These are phyloP conservation scores for Xylariaceae sp. DNA, from an alignment of 2,329 filamentous ascomycete genomes.

Conservation along the genomic window DNA sequence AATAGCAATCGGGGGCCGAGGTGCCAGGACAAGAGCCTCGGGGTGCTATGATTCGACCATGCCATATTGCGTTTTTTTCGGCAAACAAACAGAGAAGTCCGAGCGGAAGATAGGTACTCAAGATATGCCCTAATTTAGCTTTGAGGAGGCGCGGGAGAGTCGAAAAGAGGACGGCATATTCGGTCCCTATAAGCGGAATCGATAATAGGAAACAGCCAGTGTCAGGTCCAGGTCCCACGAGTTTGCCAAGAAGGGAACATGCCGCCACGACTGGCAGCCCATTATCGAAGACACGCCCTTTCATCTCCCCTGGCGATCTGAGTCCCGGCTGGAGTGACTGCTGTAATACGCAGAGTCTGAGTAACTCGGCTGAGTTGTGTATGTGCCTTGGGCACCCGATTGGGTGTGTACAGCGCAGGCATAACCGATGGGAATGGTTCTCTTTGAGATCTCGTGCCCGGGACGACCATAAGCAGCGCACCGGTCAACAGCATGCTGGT, in stretches of 20 bases:
- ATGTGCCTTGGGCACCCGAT: slow-evolving; percentile 34
- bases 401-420: slow-evolving; percentile 57
- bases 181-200: slow-evolving; percentile 43
- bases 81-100: neutral
- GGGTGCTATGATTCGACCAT: slow-evolving; percentile 16
- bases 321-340: slow-evolving; percentile 41
- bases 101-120: slow-evolving; percentile 6
- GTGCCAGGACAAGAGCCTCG: neutral
- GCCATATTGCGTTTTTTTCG: slow-evolving; percentile 20
- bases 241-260: slow-evolving; percentile 35
- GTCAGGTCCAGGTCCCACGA: slow-evolving; percentile 39
- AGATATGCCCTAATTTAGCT: slow-evolving; percentile 10
- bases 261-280: slow-evolving; percentile 41
- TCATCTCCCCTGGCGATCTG: slow-evolving; percentile 43
- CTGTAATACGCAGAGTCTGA: slow-evolving; percentile 53
- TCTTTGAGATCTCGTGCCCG: slow-evolving; percentile 66
- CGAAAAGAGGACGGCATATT: slow-evolving; percentile 37
- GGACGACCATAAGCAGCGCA: slow-evolving; percentile 69
- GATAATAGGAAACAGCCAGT: slow-evolving; percentile 44
- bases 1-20: slow-evolving; percentile 1
- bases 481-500: slow-evolving; percentile 78
- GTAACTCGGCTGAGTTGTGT: slow-evolving; percentile 39
- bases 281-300: slow-evolving; percentile 48
- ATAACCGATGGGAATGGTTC: slow-evolving; percentile 77
- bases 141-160: slow-evolving; percentile 29